A percentile compares a stretch with the other conserved stretches of the same genome.
phyloP scores from a whole-genome alignment of 352 stramenopile genomes.

The Globisporangium cederbergense region DNA sequence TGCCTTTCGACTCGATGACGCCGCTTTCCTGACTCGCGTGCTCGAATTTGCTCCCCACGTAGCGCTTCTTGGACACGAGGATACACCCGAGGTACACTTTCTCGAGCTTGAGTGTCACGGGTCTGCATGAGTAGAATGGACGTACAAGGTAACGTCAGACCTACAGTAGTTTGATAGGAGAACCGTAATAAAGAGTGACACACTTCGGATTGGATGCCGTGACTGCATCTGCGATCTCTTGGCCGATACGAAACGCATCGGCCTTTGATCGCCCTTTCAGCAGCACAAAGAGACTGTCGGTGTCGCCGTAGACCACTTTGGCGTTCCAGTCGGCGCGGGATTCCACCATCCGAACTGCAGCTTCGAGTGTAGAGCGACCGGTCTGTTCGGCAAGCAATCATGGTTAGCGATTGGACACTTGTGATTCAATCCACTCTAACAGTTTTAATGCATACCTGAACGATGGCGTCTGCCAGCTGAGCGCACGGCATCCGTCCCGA shows the following conservation, averaged over 20 bases:
- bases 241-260: constrained; percentile 93
- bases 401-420: not conserved
- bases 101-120: constrained; percentile 80
- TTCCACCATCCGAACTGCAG: constrained; percentile 92
- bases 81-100: constrained; percentile 93
- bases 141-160: not conserved
- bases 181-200: not conserved
- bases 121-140: constrained; percentile 26
- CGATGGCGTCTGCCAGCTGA: constrained; percentile 98
- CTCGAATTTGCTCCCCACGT: constrained; percentile 89
- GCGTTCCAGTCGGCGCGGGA: constrained; percentile 75
- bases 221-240: constrained; percentile 88
- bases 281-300: constrained; percentile 98
- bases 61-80: constrained; percentile 95
- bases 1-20: constrained; percentile 88
- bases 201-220: constrained; percentile 84
- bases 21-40: constrained; percentile 38
- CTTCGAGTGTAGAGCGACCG: constrained; percentile 91
- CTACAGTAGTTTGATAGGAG: not conserved
- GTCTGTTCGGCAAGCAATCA: constrained; percentile 30
- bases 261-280: constrained; percentile 91
- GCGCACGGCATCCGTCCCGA: constrained; percentile 95
- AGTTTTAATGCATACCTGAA: constrained; percentile 69
- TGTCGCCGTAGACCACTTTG: constrained; percentile 97
- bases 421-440: too few relatives aligned